These are phyloP conservation scores for Brassica napus DNA, from an alignment of 345 rosid genomes.

Conservation along the genomic window DNA sequence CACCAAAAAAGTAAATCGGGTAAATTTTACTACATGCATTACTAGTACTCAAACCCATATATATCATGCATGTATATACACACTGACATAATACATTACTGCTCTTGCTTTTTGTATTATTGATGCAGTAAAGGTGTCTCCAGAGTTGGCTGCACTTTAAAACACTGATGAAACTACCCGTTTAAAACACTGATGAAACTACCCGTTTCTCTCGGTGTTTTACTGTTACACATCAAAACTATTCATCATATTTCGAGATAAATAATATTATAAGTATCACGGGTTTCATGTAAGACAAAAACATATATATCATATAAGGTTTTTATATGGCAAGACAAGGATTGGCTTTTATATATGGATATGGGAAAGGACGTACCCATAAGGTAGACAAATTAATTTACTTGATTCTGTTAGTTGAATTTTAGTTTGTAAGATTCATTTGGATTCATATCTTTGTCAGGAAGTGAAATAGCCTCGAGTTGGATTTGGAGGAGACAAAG, in stretches of 20 bases:
- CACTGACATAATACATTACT: slow-evolving; percentile 14
- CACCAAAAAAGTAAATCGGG: slow-evolving; percentile 19
- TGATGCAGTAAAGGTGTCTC: slow-evolving; percentile 34
- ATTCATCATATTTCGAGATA: slow-evolving; percentile 1
- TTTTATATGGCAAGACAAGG: slow-evolving; percentile 17
- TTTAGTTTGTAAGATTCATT: not conserved
- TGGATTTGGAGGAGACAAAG: slow-evolving; percentile 25
- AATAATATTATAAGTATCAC: not conserved
- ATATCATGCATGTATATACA: not conserved
- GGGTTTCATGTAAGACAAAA: slow-evolving; percentile 16
- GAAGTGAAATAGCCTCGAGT: slow-evolving; percentile 11
- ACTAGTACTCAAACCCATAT: not conserved
- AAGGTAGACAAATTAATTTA: not conserved
- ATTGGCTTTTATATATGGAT: slow-evolving; percentile 1
- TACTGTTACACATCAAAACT: slow-evolving; percentile 10
- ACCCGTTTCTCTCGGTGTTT: slow-evolving; percentile 40
- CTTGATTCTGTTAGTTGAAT: not conserved
- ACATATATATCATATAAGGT: not conserved
- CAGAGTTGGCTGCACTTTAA: slow-evolving; percentile 28
- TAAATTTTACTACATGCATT: not conserved
- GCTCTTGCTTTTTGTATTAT: slow-evolving; percentile 35
- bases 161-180: slow-evolving; percentile 31
- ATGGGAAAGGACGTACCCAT: slow-evolving; percentile 8
- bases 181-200: slow-evolving; percentile 23
- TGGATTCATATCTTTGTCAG: slow-evolving; percentile 20